A percentile compares a stretch with the other conserved stretches of the same genome.
Evolutionary conservation across 768 basidiomycete species (phyloP).

Genomic region (Lentinula guzmanii): DNA sequence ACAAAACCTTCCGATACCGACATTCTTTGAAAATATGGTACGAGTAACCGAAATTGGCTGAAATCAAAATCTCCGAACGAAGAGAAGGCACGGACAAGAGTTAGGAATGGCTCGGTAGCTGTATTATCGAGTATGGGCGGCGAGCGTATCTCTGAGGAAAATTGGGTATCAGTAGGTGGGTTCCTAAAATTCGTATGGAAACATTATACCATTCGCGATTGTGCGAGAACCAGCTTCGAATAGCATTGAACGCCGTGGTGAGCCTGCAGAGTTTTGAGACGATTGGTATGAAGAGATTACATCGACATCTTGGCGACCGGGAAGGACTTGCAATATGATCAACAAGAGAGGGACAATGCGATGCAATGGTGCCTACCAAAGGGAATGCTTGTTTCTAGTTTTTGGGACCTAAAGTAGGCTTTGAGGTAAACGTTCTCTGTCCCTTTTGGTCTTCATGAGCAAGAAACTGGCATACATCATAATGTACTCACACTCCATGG

Average conservation of each 20-base stretch:
- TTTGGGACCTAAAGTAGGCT: slow-evolving; percentile 69
- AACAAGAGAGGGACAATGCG: not conserved
- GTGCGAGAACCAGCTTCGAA: slow-evolving; percentile 68
- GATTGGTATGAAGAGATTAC: slow-evolving; percentile 36
- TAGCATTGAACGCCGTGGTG: slow-evolving; percentile 64
- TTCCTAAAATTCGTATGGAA: not conserved
- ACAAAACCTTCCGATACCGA: slow-evolving; percentile 49
- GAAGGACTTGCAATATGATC: slow-evolving; percentile 34
- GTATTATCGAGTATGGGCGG: slow-evolving; percentile 22
- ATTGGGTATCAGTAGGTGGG: not conserved
- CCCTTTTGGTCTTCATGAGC: slow-evolving; percentile 40
- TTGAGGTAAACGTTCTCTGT: slow-evolving; percentile 90
- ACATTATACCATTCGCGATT: slow-evolving; percentile 48
- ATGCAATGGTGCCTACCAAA: slow-evolving; percentile 29
- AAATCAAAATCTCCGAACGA: slow-evolving; percentile 57
- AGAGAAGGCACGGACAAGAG: slow-evolving; percentile 75
- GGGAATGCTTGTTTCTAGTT: slow-evolving; percentile 41
- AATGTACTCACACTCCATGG: slow-evolving; percentile 75
- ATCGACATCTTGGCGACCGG: slow-evolving; percentile 49
- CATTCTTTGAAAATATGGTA: slow-evolving; percentile 65
- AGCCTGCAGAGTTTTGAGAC: slow-evolving; percentile 43
- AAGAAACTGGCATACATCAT: not conserved
- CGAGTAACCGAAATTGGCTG: slow-evolving; percentile 55
- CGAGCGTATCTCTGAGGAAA: slow-evolving; percentile 17
- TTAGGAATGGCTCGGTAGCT: slow-evolving; percentile 59